Conservation (phyloP, 2,329 filamentous ascomycete species). For the Ascomycota sp. region DNA sequence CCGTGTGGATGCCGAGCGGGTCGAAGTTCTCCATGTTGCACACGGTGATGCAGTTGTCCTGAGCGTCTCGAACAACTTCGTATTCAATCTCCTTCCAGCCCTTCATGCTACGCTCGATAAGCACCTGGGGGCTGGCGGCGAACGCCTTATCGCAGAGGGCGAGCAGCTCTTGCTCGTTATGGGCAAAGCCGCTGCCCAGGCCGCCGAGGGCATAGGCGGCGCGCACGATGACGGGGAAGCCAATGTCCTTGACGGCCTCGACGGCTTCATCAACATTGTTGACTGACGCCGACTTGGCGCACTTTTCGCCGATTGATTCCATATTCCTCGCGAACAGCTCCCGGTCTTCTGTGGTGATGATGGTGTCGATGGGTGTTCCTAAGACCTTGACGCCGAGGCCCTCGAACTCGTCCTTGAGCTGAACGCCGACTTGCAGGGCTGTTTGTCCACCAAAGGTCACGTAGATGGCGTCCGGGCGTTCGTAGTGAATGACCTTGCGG, state of each 20-base stretch:
- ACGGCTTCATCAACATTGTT: constrained; percentile 76
- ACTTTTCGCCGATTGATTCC: constrained; percentile 96
- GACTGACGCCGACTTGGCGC: constrained; percentile 89
- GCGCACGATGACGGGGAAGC: constrained; percentile 91
- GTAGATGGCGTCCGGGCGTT: constrained; percentile 90
- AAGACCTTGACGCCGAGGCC: constrained; percentile 80
- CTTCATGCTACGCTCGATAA: constrained; percentile 98
- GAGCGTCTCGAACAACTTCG: constrained; percentile 85
- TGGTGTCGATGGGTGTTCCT: constrained; percentile 90
- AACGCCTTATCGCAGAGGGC: constrained; percentile 91
- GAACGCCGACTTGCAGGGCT: constrained; percentile 86
- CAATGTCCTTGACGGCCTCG: constrained; percentile 72
- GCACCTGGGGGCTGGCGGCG: constrained; percentile 81
- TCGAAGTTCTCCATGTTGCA: constrained; percentile 99
- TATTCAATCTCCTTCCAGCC: constrained; percentile 99
- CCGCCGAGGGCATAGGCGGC: constrained; percentile 92
- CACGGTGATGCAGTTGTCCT: constrained; percentile 97
- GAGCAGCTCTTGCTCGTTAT: constrained; percentile 62
- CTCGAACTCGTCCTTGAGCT: constrained; percentile 94
- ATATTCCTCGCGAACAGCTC: constrained; percentile 95
- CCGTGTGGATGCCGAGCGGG: constrained; percentile 90
- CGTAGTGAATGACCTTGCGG: constrained; percentile 88
- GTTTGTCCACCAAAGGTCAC: constrained; percentile 96
- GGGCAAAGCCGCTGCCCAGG: constrained; percentile 84
- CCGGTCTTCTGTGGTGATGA: constrained; percentile 95